phyloP scores from a whole-genome alignment of 2,329 filamentous ascomycete species.

The Ceratocystiopsis brevicomis region DNA sequence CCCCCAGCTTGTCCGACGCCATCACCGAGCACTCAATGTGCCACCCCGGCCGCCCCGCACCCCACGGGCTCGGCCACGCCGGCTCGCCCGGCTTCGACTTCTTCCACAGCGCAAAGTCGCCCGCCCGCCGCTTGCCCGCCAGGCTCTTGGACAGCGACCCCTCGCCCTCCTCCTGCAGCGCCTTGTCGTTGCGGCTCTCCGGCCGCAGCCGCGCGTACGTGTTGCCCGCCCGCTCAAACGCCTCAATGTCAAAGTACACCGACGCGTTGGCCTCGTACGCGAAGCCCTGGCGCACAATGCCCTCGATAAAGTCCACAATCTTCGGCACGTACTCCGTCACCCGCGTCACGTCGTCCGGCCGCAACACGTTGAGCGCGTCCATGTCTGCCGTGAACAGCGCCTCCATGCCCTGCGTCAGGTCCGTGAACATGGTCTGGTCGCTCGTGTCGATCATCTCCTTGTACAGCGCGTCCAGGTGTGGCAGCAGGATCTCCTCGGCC shows the following conservation, averaged over 20 bases:
- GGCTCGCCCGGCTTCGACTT: slow-evolving; percentile 32
- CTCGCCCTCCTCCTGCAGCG: slow-evolving; percentile 47
- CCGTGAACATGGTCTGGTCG: slow-evolving; percentile 48
- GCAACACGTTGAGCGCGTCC: slow-evolving; percentile 43
- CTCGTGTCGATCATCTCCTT: slow-evolving; percentile 36
- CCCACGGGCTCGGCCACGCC: slow-evolving; percentile 47
- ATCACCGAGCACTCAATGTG: slow-evolving; percentile 61
- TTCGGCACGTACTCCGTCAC: slow-evolving; percentile 50
- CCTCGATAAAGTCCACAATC: slow-evolving; percentile 41
- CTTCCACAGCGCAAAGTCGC: slow-evolving; percentile 51
- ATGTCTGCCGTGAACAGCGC: slow-evolving; percentile 51
- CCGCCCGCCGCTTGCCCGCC: slow-evolving; percentile 39
- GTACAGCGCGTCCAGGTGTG: slow-evolving; percentile 42
- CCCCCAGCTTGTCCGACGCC: slow-evolving; percentile 46
- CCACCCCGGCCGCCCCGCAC: slow-evolving; percentile 49
- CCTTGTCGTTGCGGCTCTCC: slow-evolving; percentile 46
- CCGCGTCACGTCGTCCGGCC: slow-evolving; percentile 43
- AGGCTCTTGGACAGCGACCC: slow-evolving; percentile 40
- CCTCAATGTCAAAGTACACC: slow-evolving; percentile 54
- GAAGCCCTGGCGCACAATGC: slow-evolving; percentile 46
- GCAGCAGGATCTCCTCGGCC: slow-evolving; percentile 42
- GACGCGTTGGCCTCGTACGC: slow-evolving; percentile 45
- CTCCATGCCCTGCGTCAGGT: slow-evolving; percentile 46
- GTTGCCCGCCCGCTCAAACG: slow-evolving; percentile 45
- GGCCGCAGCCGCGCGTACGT: slow-evolving; percentile 51